phyloP scores from a whole-genome alignment of 2,329 filamentous ascomycete species.

The Arthroderma sp. region DNA sequence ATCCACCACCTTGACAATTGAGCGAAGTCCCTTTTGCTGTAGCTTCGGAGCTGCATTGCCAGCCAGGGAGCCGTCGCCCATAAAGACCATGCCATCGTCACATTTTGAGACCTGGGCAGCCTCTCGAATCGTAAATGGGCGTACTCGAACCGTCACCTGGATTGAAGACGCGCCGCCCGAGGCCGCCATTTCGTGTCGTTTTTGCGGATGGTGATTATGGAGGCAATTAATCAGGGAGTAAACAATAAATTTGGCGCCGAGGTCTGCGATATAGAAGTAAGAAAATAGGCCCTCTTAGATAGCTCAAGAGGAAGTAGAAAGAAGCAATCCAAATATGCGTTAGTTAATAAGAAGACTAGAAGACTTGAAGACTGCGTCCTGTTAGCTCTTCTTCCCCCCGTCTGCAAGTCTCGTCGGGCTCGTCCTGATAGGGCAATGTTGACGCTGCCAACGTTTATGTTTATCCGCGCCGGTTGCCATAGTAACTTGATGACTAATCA shows the following conservation, averaged over 20 bases:
- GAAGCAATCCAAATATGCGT: constrained; percentile 5
- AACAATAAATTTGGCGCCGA: constrained; percentile 6
- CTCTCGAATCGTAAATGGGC: constrained; percentile 71
- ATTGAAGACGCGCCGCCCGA: constrained; percentile 39
- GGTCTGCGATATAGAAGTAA: background rate
- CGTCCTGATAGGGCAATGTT: constrained; percentile 1
- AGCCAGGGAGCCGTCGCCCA: constrained; percentile 95
- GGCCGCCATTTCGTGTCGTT: constrained; percentile 26
- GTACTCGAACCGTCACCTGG: constrained; percentile 46
- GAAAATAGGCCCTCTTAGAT: background rate
- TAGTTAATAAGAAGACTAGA: constrained; percentile 4
- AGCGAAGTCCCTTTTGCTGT: constrained; percentile 70
- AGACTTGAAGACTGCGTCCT: constrained; percentile 1
- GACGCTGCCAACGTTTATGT: constrained; percentile 8
- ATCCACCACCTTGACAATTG: constrained; percentile 92
- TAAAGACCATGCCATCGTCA: constrained; percentile 80
- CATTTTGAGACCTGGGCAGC: constrained; percentile 68
- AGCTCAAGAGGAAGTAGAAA: background rate
- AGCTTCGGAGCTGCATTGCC: constrained; percentile 73
- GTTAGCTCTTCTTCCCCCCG: constrained; percentile 1
- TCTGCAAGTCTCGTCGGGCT: background rate
- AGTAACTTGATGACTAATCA: constrained; percentile 6
- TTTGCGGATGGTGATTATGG: background rate
- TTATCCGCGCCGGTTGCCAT: constrained; percentile 15
- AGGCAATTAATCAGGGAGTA: background rate